Base-by-base conservation (phyloP, 2,329 filamentous ascomycete species). In the Xylaria sp. region DNA sequence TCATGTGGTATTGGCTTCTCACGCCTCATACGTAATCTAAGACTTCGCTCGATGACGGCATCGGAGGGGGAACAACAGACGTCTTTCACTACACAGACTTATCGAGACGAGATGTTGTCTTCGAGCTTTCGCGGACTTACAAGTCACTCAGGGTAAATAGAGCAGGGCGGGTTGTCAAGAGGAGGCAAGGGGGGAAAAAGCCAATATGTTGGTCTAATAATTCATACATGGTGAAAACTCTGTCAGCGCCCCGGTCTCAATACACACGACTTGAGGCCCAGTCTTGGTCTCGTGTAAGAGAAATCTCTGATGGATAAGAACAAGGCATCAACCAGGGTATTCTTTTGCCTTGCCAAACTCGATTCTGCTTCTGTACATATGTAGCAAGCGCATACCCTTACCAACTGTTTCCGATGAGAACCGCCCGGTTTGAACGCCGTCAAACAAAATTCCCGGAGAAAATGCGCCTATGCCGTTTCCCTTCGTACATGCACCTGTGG, bases 361-460 rank as follows among this genome's bases (percentile, higher is more conserved):
- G 48, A 66, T 58, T 66, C 71, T 71, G 69, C 70, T 66, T 74
- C 74, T 74, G 73, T 77, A 78, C 74, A 77, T 73, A 70, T 77
- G 74, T 51, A 69, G 54, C 74, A 73, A 70, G 66, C 74, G 23
- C 73, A 62, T 76, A 70, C 70, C 70, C 70, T 65, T 70, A 69
- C 58, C 66, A 69, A 69, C 70, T 68, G 54, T 66, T 69, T 66
- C 68, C 65, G 23, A 63, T 62, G 23, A 56, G 66, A 65, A n/a
- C 61, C 56, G 63, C 54, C n/a, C 34, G 34, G n/a, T 50, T 62
- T 58, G 28, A 70, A 73, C 72, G 72, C 72, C 72, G 46, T 44
- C 25, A 66, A 71, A 41, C 46, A 56, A 64, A 39, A 71, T 58
- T 59, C 59, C 63, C 44, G 9, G 23, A 55, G 37, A 54, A 63